Evolutionary conservation across 257 asterid species (phyloP), one percentile per base, ranked within the genome.

Genomic region (Fraxinus excelsior): DNA sequence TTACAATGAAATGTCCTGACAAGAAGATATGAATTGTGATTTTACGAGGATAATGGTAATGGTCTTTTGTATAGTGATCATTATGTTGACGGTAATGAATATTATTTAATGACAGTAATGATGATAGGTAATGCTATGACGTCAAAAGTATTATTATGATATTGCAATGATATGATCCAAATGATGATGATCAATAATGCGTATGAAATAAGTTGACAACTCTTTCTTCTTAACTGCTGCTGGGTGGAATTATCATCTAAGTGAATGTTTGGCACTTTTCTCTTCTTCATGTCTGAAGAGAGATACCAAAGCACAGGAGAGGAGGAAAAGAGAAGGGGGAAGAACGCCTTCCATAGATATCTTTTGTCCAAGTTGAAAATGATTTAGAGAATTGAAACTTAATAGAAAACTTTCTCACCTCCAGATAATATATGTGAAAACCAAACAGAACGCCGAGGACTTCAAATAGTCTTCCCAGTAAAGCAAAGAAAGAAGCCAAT

Each of bases 401-500:
- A 58, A 58, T 28, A 51, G 53, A 82, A 72, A 34, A 67, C 70
- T 75, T 58, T 71, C 85, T 83, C 69, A 91, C 99, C 91, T 90
- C 87, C 81, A 81, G 72, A 95, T 89, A 70, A 89, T 82, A 81
- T 69, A 93, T 26, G 96, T 72, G 86, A 79, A 82, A 75, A 78
- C 84, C 84, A 80, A 74, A 79, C 98, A 93, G 82, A 93, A 91
- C 3, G 73, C 65, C 64, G 72, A 74, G 58, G 99, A 95, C 77
- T 86, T 95, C 66, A 80, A 74, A 72, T 97, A 92, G 77, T 86
- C 89, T 78, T 93, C 97, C 99, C 98, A 93, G 84, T 85, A 79
- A 44, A 90, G 89, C 71, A 95, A 78, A 84, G 80, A 84, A 68
- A 87, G 84, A 75, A 95, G 86, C 89, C 87, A 77, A 82, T 89